phyloP scores from a whole-genome alignment of 805 yeast species.

The Sugiyamaella valdiviana region DNA sequence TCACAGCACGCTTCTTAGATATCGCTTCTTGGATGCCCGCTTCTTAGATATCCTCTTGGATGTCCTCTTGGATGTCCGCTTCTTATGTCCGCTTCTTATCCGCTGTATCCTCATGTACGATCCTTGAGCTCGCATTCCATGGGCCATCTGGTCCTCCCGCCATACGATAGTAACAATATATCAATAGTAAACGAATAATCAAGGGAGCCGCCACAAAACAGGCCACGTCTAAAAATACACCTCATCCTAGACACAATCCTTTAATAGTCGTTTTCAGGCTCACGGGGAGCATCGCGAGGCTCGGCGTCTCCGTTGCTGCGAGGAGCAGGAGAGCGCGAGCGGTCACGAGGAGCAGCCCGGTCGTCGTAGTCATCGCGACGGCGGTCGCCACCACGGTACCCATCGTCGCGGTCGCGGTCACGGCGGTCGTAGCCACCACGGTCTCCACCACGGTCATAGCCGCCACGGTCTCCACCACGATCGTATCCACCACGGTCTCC shows the following conservation, averaged over 20 bases:
- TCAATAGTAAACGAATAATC: background rate
- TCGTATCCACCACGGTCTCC: slow-evolving; percentile 34
- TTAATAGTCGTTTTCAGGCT: background rate
- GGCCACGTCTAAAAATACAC: background rate
- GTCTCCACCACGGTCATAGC: slow-evolving; percentile 23
- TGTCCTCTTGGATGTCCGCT: too few species aligned
- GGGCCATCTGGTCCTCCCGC: background rate
- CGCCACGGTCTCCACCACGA: slow-evolving; percentile 27
- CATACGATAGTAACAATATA: background rate
- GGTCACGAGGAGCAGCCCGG: slow-evolving; percentile 14
- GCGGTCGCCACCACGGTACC: slow-evolving; percentile 19
- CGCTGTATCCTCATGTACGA: too few species aligned
- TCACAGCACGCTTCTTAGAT: too few species aligned
- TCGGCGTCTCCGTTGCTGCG: slow-evolving; percentile 9
- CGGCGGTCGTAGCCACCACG: slow-evolving; percentile 21
- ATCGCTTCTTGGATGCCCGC: too few species aligned
- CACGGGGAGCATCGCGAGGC: background rate
- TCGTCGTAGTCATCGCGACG: slow-evolving; percentile 15
- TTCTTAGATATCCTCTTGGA: too few species aligned
- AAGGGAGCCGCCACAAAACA: background rate
- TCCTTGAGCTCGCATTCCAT: too few species aligned
- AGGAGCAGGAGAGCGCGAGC: slow-evolving; percentile 23
- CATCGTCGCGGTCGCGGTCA: slow-evolving; percentile 19
- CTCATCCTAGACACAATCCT: background rate
- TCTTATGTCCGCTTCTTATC: too few species aligned